Percentiles rank a stretch among this genome's conserved stretches.
Evolutionary conservation across 305 asterid species (phyloP).

Genomic region (Solanum aculeatissimum): DNA sequence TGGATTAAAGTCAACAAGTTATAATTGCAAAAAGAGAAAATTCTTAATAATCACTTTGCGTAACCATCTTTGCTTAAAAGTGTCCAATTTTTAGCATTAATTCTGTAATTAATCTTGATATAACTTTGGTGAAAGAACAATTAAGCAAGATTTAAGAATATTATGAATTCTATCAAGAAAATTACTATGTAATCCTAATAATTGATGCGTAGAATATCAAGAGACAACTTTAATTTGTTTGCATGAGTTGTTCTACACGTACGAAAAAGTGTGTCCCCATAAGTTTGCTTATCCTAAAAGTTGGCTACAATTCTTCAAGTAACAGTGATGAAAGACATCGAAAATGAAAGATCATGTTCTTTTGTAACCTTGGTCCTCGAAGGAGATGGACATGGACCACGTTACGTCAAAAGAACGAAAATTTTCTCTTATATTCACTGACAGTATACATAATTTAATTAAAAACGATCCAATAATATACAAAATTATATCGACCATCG

Average conservation of each 20-base stretch:
- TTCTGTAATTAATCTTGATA: neutral
- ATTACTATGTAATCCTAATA: neutral
- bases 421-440: neutral
- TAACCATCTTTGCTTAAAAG: neutral
- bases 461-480: neutral
- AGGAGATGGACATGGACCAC: neutral
- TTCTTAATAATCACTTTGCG: neutral
- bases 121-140: neutral
- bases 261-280: neutral
- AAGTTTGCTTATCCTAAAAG: neutral
- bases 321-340: neutral
- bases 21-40: neutral
- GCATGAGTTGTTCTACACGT: neutral
- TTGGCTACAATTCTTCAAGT: neutral
- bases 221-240: neutral
- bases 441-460: neutral
- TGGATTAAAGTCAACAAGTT: neutral
- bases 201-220: neutral
- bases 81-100: neutral
- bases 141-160: neutral
- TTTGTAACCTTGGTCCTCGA: neutral
- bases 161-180: neutral
- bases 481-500: neutral
- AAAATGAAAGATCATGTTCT: neutral
- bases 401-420: neutral